These are phyloP conservation scores for Omphalotus guepiniiformis DNA, from an alignment of 768 basidiomycete species.

Conservation along the genomic window DNA sequence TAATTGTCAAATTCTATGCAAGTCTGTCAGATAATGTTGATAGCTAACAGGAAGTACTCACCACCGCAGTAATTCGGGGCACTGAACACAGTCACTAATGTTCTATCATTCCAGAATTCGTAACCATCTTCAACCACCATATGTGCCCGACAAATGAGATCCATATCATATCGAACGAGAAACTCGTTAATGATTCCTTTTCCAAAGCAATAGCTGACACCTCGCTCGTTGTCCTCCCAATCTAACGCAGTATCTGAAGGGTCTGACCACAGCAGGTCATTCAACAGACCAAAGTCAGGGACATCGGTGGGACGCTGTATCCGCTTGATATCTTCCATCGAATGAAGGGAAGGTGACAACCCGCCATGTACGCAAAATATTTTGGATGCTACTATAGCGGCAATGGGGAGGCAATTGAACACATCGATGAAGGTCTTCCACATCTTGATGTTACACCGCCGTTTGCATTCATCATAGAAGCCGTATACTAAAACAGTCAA, in stretches of 20 bases:
- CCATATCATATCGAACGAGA: conserved; percentile 94
- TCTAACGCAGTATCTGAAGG: conserved; percentile 96
- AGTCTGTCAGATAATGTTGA: conserved; percentile 17
- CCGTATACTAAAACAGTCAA: conserved; percentile 89
- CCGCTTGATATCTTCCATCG: conserved; percentile 98
- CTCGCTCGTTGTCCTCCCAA: conserved; percentile 99
- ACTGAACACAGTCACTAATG: conserved; percentile 96
- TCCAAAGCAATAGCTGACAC: conserved; percentile 98
- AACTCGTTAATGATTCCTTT: conserved; percentile 97
- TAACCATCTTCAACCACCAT: conserved; percentile 99
- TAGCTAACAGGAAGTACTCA: conserved; percentile 37
- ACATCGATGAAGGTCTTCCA: conserved; percentile 99
- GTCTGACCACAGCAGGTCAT: conserved; percentile 97
- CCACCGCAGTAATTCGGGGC: conserved; percentile 97
- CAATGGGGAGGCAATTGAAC: conserved; percentile 98
- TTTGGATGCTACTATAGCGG: conserved; percentile 97
- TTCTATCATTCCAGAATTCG: conserved; percentile 99
- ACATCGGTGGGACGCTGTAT: conserved; percentile 98
- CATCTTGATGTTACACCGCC: conserved; percentile 98
- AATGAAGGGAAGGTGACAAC: conserved; percentile 84
- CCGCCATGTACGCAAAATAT: conserved; percentile 99
- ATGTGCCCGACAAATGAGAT: conserved; percentile 98
- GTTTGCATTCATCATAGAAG: conserved; percentile 99
- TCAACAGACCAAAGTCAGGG: conserved; percentile 95
- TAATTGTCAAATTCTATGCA: conserved; percentile 87